Conservation (phyloP, 352 stramenopile species). For the Thraustochytrium sp. region DNA sequence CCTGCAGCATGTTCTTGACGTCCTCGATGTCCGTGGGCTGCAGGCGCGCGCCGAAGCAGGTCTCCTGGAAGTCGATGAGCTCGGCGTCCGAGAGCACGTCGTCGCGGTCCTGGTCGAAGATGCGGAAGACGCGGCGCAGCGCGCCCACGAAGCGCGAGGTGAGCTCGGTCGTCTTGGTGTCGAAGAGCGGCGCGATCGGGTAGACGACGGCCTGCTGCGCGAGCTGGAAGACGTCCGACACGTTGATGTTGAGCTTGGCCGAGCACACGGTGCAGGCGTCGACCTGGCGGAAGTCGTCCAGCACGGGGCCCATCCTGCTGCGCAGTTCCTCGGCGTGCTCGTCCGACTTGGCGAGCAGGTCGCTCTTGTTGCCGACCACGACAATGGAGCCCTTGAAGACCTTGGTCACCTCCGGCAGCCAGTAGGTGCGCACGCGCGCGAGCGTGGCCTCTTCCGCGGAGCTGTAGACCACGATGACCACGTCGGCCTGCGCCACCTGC, state of each 20-base stretch:
- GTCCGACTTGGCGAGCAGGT: slow-evolving; percentile 63
- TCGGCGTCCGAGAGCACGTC: slow-evolving; percentile 72
- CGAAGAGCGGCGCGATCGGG: slow-evolving; percentile 73
- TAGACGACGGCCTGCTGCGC: slow-evolving; percentile 80
- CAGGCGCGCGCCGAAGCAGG: slow-evolving; percentile 73
- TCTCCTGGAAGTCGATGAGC: slow-evolving; percentile 75
- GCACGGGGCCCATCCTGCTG: slow-evolving; percentile 57
- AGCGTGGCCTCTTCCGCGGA: slow-evolving; percentile 47
- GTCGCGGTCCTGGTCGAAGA: slow-evolving; percentile 71
- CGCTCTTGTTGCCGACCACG: slow-evolving; percentile 76
- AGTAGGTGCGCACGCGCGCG: slow-evolving; percentile 50
- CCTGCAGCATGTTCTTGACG: slow-evolving; percentile 51
- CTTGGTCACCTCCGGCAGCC: slow-evolving; percentile 74
- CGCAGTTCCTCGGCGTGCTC: background rate
- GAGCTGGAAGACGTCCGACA: slow-evolving; percentile 75
- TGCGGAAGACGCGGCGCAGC: slow-evolving; percentile 73
- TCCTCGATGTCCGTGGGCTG: slow-evolving; percentile 71
- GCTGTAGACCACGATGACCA: slow-evolving; percentile 75
- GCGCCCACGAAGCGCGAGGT: slow-evolving; percentile 69
- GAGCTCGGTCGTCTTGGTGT: slow-evolving; percentile 72
- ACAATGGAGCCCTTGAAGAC: slow-evolving; percentile 67
- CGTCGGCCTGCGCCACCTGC: slow-evolving; percentile 70
- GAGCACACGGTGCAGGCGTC: slow-evolving; percentile 65
- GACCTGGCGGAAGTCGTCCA: slow-evolving; percentile 55
- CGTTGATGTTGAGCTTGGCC: slow-evolving; percentile 74